Percentiles rank a stretch among this genome's conserved stretches.
Evolutionary conservation across 2,329 filamentous ascomycete species (phyloP).

Genomic region (Botrytis fragariae): DNA sequence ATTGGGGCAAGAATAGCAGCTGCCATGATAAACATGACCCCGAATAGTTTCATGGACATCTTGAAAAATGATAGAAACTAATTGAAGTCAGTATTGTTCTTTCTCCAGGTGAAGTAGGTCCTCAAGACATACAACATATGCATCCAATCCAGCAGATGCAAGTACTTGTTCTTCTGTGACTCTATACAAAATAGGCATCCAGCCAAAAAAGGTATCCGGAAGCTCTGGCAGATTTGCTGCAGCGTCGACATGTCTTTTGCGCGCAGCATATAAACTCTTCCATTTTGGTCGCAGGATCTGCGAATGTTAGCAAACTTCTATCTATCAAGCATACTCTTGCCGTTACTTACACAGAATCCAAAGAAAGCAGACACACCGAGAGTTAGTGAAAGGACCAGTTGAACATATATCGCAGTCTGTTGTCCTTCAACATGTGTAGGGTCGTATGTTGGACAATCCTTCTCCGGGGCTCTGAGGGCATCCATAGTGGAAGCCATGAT

Average conservation of each 20-base stretch:
- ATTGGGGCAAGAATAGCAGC: constrained; percentile 80
- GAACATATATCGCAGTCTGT: constrained; percentile 46
- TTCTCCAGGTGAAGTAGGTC: not conserved
- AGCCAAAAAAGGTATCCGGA: constrained; percentile 83
- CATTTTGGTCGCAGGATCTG: constrained; percentile 86
- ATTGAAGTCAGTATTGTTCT: constrained; percentile 23
- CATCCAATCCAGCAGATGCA: constrained; percentile 86
- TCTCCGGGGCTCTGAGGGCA: constrained; percentile 16
- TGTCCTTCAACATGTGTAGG: constrained; percentile 33
- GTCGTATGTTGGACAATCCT: constrained; percentile 31
- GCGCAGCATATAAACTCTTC: constrained; percentile 84
- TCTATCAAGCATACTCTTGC: constrained; percentile 13
- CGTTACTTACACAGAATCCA: constrained; percentile 65
- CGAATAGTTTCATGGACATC: constrained; percentile 83
- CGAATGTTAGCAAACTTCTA: constrained; percentile 32
- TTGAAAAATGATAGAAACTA: constrained; percentile 92
- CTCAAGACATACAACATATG: constrained; percentile 69
- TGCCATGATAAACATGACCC: constrained; percentile 77
- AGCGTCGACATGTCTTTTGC: constrained; percentile 69
- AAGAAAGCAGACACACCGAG: constrained; percentile 71
- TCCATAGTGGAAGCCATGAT: constrained; percentile 25
- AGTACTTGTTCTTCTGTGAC: constrained; percentile 89
- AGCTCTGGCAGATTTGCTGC: constrained; percentile 67
- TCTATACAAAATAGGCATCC: constrained; percentile 82
- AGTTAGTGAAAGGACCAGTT: constrained; percentile 69